These are phyloP conservation scores for Trematosphaeria pertusa DNA, from an alignment of 2,329 filamentous ascomycete genomes.

Conservation along the genomic window DNA sequence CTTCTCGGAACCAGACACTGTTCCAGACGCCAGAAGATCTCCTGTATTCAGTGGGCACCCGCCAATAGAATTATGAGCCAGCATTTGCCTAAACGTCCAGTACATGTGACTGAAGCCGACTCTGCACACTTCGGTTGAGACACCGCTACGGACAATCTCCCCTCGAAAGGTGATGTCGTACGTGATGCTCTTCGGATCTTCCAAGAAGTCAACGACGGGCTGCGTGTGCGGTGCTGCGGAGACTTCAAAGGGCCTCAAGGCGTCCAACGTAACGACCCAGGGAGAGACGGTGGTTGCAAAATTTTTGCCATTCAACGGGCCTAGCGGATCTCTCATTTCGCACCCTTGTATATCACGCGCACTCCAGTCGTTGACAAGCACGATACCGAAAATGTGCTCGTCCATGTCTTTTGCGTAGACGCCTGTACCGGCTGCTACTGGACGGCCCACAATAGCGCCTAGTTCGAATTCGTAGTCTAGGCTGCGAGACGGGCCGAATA, in stretches of 20 bases:
- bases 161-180: constrained; percentile 35
- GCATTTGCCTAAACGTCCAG: constrained; percentile 56
- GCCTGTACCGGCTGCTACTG: constrained; percentile 47
- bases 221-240: constrained; percentile 27
- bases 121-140: constrained; percentile 29
- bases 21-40: constrained; percentile 55
- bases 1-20: constrained; percentile 49
- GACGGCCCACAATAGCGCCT: constrained; percentile 53
- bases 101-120: constrained; percentile 50
- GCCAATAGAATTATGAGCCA: constrained; percentile 53
- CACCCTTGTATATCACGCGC: constrained; percentile 68
- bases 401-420: constrained; percentile 52
- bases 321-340: constrained; percentile 65
- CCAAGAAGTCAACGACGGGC: constrained; percentile 31
- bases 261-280: constrained; percentile 68
- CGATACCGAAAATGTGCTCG: constrained; percentile 68
- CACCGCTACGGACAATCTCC: constrained; percentile 27
- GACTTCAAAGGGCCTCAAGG: constrained; percentile 52
- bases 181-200: constrained; percentile 29
- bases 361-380: constrained; percentile 69
- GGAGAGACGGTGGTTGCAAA: constrained; percentile 67
- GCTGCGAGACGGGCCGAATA: constrained; percentile 51
- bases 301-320: constrained; percentile 67
- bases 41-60: constrained; percentile 52
- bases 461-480: constrained; percentile 61